These are phyloP conservation scores for Zea mays DNA, from an alignment of 176 grass and related monocot genomes.

Conservation along the genomic window DNA sequence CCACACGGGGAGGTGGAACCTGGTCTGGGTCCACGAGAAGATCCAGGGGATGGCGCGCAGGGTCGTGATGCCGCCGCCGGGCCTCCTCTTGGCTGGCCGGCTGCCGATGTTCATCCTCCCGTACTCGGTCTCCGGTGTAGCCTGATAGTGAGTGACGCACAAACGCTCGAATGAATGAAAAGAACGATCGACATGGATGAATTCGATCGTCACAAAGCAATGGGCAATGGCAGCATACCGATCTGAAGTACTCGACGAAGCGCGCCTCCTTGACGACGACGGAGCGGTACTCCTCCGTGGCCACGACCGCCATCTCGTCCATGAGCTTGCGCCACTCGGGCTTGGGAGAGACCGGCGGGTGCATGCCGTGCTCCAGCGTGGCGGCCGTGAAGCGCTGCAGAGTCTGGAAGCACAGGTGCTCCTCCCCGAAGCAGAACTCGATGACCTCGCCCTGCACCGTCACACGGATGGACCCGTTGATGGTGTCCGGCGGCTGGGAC, in stretches of 20 bases:
- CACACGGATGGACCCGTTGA: constrained; percentile 79
- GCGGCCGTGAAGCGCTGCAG: constrained; percentile 83
- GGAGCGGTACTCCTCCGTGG: constrained; percentile 70
- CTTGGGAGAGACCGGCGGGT: constrained; percentile 69
- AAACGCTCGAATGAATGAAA: too few species aligned
- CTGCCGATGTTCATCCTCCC: constrained; percentile 93
- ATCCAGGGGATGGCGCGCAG: constrained; percentile 97
- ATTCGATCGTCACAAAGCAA: too few species aligned
- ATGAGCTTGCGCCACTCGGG: constrained; percentile 76
- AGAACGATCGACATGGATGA: too few species aligned
- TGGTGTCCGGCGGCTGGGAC: constrained; percentile 83
- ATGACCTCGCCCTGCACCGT: constrained; percentile 93
- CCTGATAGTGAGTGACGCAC: constrained; percentile 27
- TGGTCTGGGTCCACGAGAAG: constrained; percentile 92
- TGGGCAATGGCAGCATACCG: constrained; percentile 29
- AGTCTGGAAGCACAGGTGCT: constrained; percentile 74
- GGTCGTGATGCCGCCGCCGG: constrained; percentile 66
- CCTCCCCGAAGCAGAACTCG: constrained; percentile 79
- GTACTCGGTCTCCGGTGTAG: constrained; percentile 76
- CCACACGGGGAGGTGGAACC: constrained; percentile 95
- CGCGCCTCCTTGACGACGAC: constrained; percentile 61
- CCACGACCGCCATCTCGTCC: constrained; percentile 77
- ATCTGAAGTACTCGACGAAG: constrained; percentile 88
- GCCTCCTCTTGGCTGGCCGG: constrained; percentile 76
- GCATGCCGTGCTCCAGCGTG: constrained; percentile 89